Conservation (phyloP, 345 rosid genomes). For the Noccaea caerulescens region DNA sequence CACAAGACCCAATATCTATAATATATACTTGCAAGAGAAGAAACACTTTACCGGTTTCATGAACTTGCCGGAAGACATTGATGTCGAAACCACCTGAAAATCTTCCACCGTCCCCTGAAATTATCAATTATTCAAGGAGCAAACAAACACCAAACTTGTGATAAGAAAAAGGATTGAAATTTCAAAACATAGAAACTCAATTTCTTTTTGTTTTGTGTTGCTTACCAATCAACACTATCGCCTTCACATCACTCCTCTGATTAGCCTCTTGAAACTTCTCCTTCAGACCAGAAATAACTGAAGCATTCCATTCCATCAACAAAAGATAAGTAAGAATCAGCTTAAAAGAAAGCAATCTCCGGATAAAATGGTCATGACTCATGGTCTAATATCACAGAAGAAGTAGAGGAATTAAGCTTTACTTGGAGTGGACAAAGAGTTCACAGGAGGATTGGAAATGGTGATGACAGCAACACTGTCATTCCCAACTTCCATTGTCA, state of each 20-base stretch:
- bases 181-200: background rate
- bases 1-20: background rate
- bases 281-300: slow-evolving; percentile 76
- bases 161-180: slow-evolving; percentile 11
- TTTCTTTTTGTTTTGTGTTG: background rate
- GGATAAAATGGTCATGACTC: background rate
- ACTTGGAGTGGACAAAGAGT: slow-evolving; percentile 80
- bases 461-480: slow-evolving; percentile 92
- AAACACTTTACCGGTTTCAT: slow-evolving; percentile 58
- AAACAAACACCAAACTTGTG: slow-evolving; percentile 2
- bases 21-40: background rate
- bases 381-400: too few species aligned
- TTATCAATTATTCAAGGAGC: slow-evolving; percentile 9
- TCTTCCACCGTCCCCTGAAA: slow-evolving; percentile 76
- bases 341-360: background rate
- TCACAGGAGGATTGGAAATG: slow-evolving; percentile 93
- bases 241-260: slow-evolving; percentile 73
- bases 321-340: slow-evolving; percentile 4
- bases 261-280: slow-evolving; percentile 79
- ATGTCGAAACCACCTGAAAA: slow-evolving; percentile 94
- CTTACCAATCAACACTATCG: slow-evolving; percentile 80
- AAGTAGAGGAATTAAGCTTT: slow-evolving; percentile 9
- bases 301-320: background rate
- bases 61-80: slow-evolving; percentile 77
- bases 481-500: slow-evolving; percentile 71